Evolutionary conservation across 2,329 filamentous ascomycete species (phyloP).

Genomic region (Ophiostoma tasmaniense): DNA sequence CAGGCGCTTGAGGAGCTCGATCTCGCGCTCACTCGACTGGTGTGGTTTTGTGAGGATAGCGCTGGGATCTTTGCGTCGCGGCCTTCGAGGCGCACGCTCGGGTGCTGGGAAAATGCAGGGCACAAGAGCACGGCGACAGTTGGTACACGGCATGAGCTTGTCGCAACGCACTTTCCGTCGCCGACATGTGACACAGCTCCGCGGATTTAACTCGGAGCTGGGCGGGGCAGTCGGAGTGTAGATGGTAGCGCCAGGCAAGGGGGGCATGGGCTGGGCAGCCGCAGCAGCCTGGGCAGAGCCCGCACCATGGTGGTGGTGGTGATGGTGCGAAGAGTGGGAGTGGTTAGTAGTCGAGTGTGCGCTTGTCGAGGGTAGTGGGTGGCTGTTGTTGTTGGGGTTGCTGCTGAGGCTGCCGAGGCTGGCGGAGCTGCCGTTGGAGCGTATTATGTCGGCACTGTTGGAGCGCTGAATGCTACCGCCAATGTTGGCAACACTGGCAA

Average conservation of each 20-base stretch:
- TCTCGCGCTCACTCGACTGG: conserved; percentile 52
- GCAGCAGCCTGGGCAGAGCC: conserved; percentile 11
- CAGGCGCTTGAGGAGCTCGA: conserved; percentile 63
- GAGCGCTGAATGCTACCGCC: not conserved
- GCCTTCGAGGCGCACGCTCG: conserved; percentile 46
- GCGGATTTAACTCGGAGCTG: conserved; percentile 28
- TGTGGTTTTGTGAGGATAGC: conserved; percentile 37
- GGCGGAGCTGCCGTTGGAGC: not conserved
- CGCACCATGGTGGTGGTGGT: conserved; percentile 14
- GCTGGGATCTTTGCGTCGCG: conserved; percentile 55
- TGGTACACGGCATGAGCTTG: conserved; percentile 47
- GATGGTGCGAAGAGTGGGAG: conserved; percentile 8
- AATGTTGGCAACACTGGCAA: conserved; percentile 1
- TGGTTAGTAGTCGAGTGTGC: conserved; percentile 4
- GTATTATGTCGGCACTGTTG: conserved; percentile 7
- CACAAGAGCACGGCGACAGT: conserved; percentile 46
- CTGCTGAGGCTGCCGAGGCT: not conserved
- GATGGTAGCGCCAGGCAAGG: conserved; percentile 24
- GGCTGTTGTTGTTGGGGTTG: not conserved
- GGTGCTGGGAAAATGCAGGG: conserved; percentile 42
- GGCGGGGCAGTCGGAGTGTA: conserved; percentile 24
- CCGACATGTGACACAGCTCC: conserved; percentile 44
- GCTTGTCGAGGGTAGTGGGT: conserved; percentile 5
- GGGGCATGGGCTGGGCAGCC: conserved; percentile 20
- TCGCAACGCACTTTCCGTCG: conserved; percentile 50